phyloP scores from a whole-genome alignment of 176 grass and related monocot species.

The Musa troglodytarum region DNA sequence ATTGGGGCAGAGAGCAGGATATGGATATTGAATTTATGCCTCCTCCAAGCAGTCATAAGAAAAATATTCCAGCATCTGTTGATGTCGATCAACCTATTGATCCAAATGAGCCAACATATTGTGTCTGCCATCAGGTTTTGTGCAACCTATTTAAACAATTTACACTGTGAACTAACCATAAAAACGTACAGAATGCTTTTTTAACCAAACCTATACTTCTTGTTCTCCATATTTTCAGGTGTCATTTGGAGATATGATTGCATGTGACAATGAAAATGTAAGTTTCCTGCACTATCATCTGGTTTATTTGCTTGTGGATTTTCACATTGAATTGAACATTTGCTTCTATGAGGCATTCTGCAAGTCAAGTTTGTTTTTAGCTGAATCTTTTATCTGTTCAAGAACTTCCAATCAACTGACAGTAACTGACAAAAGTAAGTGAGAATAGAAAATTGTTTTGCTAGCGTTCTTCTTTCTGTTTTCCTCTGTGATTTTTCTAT shows the following conservation, averaged over 20 bases:
- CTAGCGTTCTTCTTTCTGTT: neutral
- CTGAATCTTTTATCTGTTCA: too few species aligned
- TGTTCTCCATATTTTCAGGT: constrained; percentile 38
- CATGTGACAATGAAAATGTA: constrained; percentile 98
- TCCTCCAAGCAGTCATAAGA: constrained; percentile 90
- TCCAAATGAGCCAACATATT: constrained; percentile 95
- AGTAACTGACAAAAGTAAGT: too few species aligned
- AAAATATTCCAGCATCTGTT: constrained; percentile 44
- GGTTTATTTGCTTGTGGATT: neutral
- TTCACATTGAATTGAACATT: neutral
- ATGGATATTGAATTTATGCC: constrained; percentile 92
- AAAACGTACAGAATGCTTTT: constrained; percentile 14
- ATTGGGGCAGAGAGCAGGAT: constrained; percentile 76
- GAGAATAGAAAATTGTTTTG: too few species aligned
- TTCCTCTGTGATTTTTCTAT: neutral
- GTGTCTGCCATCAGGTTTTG: constrained; percentile 92
- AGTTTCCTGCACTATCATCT: constrained; percentile 28
- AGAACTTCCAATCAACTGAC: too few species aligned
- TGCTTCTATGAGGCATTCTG: too few species aligned
- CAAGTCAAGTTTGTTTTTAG: too few species aligned
- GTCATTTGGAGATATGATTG: constrained; percentile 98
- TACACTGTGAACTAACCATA: neutral
- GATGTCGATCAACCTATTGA: constrained; percentile 74
- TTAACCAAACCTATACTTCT: neutral
- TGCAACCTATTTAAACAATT: constrained; percentile 7